Evolutionary conservation across 2,329 filamentous ascomycete species (phyloP), one percentile per base, ranked within the genome.

Genomic region (Tolypocladium tundrense): DNA sequence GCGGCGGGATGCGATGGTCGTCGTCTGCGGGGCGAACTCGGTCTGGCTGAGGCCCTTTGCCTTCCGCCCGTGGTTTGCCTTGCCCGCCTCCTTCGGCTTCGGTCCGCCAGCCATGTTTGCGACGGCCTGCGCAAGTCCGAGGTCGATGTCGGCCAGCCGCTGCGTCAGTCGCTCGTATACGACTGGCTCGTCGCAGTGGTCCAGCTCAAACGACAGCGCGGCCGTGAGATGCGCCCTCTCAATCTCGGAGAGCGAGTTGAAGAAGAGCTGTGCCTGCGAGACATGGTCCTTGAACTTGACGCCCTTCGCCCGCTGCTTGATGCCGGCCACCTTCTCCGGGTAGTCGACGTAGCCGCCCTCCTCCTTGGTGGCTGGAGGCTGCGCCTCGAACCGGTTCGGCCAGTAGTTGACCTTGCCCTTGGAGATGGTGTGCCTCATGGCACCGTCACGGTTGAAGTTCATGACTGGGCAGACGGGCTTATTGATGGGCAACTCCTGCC

Each of bases 251-350:
- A 93, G 72, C 19, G 87, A 91, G 75, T 93, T 93, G 75, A 85
- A 93, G 75, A 94, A 94, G 1, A 93, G 76, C 68, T 92, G 88
- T 0, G 90, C 88, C 69, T 94, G 90, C 54, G 81, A 86, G 72
- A 83, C 83, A 68, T 93, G 88, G 61, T 94, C 88, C 62, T 79
- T 81, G 77, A 93, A 93, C 74, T 93, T 93, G 63, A 79, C 79
- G 62, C 84, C 88, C 67, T 82, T 78, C 7, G 86, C 75, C 13
- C 90, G 84, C 21, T 79, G 75, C 75, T 94, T 93, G 68, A 89
- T 84, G 3, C 88, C 88, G 5, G 75, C 76, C 1, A 89, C 73
- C 69, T 85, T 87, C 60, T 83, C 75, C 0, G 73, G 73, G 0
- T 85, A 88, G 53, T 91, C 88, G 4, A 83, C 69, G 62, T 91